Evolutionary conservation across 805 yeast species (phyloP).

Genomic region (Metschnikowia hibisci): DNA sequence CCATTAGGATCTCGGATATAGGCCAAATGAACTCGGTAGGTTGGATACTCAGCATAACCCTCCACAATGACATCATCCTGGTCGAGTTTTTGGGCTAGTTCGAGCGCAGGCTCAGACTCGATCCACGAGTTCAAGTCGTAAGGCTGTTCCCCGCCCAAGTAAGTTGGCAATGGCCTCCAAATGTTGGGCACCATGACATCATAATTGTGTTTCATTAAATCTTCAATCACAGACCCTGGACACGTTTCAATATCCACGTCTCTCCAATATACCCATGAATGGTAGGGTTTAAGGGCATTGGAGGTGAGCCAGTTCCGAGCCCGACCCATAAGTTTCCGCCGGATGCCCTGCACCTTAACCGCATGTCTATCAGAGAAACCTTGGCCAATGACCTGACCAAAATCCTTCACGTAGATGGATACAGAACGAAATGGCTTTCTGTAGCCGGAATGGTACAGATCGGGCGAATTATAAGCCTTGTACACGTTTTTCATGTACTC

Average conservation of each 20-base stretch:
- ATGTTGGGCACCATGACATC: conserved; percentile 85
- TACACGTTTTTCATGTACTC: conserved; percentile 54
- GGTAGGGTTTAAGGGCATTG: conserved; percentile 72
- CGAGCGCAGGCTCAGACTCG: conserved; percentile 74
- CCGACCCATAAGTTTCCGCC: conserved; percentile 81
- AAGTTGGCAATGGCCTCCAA: conserved; percentile 95
- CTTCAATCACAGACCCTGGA: conserved; percentile 72
- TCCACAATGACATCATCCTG: conserved; percentile 88
- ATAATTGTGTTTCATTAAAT: conserved; percentile 61
- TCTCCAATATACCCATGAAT: conserved; percentile 90
- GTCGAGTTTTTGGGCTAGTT: conserved; percentile 57
- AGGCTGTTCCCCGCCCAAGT: conserved; percentile 87
- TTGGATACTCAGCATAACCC: conserved; percentile 83
- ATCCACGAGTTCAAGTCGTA: conserved; percentile 97
- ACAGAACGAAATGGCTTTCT: conserved; percentile 70
- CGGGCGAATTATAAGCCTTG: conserved; percentile 60
- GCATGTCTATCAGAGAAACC: conserved; percentile 82
- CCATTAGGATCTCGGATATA: conserved; percentile 63
- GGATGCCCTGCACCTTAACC: conserved; percentile 78
- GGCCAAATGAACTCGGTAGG: conserved; percentile 80
- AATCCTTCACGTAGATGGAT: conserved; percentile 76
- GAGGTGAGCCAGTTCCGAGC: conserved; percentile 83
- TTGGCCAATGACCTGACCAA: conserved; percentile 81
- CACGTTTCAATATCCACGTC: conserved; percentile 83
- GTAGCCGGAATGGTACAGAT: conserved; percentile 53